Base-by-base conservation (phyloP, 208 protist species). In the Acanthamoeba triangularis region DNA sequence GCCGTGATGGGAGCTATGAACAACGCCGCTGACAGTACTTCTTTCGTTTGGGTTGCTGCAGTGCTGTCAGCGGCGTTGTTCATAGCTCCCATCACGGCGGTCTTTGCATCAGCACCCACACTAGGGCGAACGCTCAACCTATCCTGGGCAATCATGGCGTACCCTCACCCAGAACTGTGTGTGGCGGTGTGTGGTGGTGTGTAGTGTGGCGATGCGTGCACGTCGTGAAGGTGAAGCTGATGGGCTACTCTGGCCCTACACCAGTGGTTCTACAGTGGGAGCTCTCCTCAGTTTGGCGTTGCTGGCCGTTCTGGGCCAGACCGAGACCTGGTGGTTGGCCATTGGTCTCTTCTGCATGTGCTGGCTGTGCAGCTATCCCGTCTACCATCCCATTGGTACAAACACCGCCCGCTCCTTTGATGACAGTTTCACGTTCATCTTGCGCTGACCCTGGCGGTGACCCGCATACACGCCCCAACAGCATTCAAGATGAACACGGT, bases 1-100 rank as follows among this genome's bases (percentile, higher is more conserved):
- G 85, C 85, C 25, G 59, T 74, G 61, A 92, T 92, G n/a, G 85
- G 85, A 0, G 85, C 85, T 3, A 92, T 74, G 85, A 92, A 92
- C 30, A 74, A 30, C 33, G 85, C 85, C 35, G 85, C 47, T 30
- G 47, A 35, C 18, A 92, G 37, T n/a, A n/a, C 44, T 47, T 47
- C 44, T 47, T 11, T 47, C 44, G 44, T 47, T 47, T 47, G 61
- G 61, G 10, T 30, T 30, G 65, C 7, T 74, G 47, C 78, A 90
- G 84, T 69, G 84, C 37, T 92, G 18, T 35, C 47, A 30, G 47
- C 85, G 35, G 85, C 85, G 33, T 30, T 74, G 30, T 92, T 92
- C 85, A 74, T 92, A 3, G 85, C 85, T 0, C 85, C 85, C n/a
- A 92, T 92, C 61, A 74, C 59, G 25, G 85, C 85, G 0, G 61